Evolutionary conservation across 1,139 yeast species (phyloP).

Genomic region (Schwanniomyces etchellsii): DNA sequence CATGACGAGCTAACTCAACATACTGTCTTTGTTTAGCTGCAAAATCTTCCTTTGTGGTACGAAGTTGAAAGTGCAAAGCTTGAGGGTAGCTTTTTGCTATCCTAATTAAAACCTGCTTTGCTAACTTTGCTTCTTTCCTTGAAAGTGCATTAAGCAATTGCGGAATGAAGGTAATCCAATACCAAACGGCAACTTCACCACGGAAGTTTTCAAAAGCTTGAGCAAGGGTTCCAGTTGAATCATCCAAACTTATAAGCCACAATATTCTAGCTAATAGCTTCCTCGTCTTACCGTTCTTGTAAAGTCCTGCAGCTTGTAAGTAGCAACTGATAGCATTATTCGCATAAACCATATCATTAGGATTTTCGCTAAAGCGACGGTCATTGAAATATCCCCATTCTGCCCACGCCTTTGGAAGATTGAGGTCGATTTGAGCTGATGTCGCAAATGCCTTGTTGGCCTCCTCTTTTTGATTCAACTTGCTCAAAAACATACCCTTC

Average conservation of each 20-base stretch:
- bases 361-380: conserved; percentile 77
- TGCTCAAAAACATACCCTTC: conserved; percentile 96
- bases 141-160: conserved; percentile 86
- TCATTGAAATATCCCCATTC: conserved; percentile 99
- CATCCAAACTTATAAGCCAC: conserved; percentile 93
- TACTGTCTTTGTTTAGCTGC: conserved; percentile 83
- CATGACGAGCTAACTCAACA: conserved; percentile 44
- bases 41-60: conserved; percentile 93
- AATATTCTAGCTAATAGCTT: conserved; percentile 81
- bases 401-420: conserved; percentile 98
- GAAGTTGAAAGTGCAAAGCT: conserved; percentile 89
- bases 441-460: conserved; percentile 98
- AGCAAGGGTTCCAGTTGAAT: conserved; percentile 71
- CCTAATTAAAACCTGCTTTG: conserved; percentile 79
- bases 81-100: conserved; percentile 97
- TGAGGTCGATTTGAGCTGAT: conserved; percentile 91
- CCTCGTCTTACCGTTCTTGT: conserved; percentile 88
- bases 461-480: conserved; percentile 82
- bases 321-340: conserved; percentile 94
- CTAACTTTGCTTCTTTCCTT: conserved; percentile 84
- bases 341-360: conserved; percentile 79
- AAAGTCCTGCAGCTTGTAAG: conserved; percentile 94
- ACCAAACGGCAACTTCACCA: conserved; percentile 98
- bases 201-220: conserved; percentile 88
- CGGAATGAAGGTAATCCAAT: conserved; percentile 96